Percentiles rank a stretch among this genome's conserved stretches.
phyloP scores from a whole-genome alignment of 108 stramenopile genomes.

The Cylindrotheca closterium region DNA sequence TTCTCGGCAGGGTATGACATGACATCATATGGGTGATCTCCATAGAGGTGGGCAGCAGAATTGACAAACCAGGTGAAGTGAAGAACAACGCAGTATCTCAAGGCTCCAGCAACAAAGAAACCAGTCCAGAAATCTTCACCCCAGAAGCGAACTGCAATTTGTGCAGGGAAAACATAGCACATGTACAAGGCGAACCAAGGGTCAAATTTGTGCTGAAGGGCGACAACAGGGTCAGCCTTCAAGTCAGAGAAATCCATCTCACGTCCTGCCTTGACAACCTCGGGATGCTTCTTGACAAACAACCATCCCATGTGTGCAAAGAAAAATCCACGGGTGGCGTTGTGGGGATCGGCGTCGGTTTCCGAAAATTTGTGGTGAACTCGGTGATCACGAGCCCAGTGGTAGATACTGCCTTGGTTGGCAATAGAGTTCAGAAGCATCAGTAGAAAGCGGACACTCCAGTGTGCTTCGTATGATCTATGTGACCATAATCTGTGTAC shows the following conservation, averaged over 20 bases:
- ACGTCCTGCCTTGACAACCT: conserved; percentile 91
- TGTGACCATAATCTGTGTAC: conserved; percentile 98
- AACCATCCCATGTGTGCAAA: conserved; percentile 99
- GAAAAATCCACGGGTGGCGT: conserved; percentile 99
- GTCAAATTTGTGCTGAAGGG: conserved; percentile 92
- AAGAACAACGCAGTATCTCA: conserved; percentile 93
- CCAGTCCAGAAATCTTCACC: conserved; percentile 96
- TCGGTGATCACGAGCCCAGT: conserved; percentile 97
- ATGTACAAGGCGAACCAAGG: conserved; percentile 98
- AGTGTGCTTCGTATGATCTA: conserved; percentile 92
- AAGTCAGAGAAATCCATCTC: conserved; percentile 94
- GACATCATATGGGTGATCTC: conserved; percentile 98
- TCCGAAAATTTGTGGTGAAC: conserved; percentile 99
- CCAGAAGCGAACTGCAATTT: conserved; percentile 88
- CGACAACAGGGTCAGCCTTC: conserved; percentile 89
- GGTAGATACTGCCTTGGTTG: conserved; percentile 98
- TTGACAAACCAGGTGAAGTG: conserved; percentile 99
- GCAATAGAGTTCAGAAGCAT: conserved; percentile 99
- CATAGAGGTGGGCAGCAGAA: conserved; percentile 97
- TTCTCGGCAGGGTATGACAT: conserved; percentile 95
- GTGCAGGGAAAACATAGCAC: conserved; percentile 98
- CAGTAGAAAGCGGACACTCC: conserved; percentile 77
- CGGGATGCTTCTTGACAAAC: conserved; percentile 96
- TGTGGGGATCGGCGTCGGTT: conserved; percentile 98
- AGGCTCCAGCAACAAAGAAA: conserved; percentile 95